These are phyloP conservation scores for Pseudogymnoascus sp. DNA, from an alignment of 2,329 filamentous ascomycete species.

Conservation along the genomic window DNA sequence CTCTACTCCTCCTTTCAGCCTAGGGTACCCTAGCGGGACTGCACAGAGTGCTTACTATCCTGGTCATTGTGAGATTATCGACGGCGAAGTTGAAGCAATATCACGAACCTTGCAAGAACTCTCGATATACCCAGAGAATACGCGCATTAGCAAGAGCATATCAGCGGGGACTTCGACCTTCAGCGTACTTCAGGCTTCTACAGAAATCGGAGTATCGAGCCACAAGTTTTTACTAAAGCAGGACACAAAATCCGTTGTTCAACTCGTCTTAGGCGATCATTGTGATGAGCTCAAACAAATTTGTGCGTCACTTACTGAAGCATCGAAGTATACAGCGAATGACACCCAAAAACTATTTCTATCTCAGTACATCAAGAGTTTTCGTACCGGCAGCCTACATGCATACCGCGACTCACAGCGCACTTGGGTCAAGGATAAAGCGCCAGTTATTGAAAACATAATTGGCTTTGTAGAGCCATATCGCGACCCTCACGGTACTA, in stretches of 20 bases:
- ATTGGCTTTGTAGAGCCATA: slow-evolving; percentile 57
- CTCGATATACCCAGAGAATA: slow-evolving; percentile 48
- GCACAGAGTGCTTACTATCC: slow-evolving; percentile 50
- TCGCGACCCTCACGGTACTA: slow-evolving; percentile 48
- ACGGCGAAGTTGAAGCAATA: slow-evolving; percentile 44
- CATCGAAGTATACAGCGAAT: slow-evolving; percentile 41
- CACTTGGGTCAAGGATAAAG: slow-evolving; percentile 50
- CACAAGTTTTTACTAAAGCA: neutral
- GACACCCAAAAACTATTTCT: slow-evolving; percentile 44
- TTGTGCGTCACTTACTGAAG: slow-evolving; percentile 37
- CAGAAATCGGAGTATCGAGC: slow-evolving; percentile 21
- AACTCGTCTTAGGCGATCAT: slow-evolving; percentile 45
- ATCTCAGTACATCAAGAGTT: slow-evolving; percentile 44
- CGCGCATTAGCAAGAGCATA: slow-evolving; percentile 38
- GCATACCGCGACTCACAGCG: slow-evolving; percentile 46
- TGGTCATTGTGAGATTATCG: slow-evolving; percentile 39
- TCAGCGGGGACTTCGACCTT: slow-evolving; percentile 30
- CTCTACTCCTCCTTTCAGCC: slow-evolving; percentile 40
- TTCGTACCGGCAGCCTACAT: slow-evolving; percentile 45
- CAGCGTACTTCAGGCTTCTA: slow-evolving; percentile 37
- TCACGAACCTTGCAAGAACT: slow-evolving; percentile 42
- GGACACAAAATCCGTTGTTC: slow-evolving; percentile 29
- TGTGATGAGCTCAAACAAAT: slow-evolving; percentile 41
- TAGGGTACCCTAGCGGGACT: slow-evolving; percentile 44
- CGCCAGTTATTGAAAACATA: slow-evolving; percentile 47